These are phyloP conservation scores for Salvia sclarea DNA, from an alignment of 305 asterid genomes.

Conservation along the genomic window DNA sequence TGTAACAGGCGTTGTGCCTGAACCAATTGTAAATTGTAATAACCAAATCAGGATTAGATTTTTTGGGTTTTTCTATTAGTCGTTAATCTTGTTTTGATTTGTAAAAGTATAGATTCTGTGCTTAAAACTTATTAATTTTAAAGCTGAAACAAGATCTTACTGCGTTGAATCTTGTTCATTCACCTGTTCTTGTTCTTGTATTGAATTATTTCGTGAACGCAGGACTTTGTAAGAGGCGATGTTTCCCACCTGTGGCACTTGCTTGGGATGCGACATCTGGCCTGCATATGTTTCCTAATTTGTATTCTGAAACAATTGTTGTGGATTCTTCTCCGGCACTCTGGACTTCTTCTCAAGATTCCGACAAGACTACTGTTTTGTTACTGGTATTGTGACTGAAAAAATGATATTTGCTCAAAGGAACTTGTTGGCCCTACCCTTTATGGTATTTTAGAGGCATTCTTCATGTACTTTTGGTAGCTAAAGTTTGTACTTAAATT, in stretches of 20 bases:
- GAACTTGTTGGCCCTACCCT: constrained; percentile 22
- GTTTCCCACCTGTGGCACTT: constrained; percentile 98
- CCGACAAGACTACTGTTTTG: constrained; percentile 74
- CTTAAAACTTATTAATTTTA: neutral
- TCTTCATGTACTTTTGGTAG: constrained; percentile 7
- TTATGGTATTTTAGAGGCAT: constrained; percentile 9
- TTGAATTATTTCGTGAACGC: constrained; percentile 40
- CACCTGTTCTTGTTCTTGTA: constrained; percentile 21
- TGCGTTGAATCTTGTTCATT: constrained; percentile 5
- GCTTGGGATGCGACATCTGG: constrained; percentile 98
- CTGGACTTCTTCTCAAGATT: constrained; percentile 70
- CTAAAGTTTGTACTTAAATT: constrained; percentile 29
- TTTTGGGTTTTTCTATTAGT: constrained; percentile 6
- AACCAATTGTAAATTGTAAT: constrained; percentile 16
- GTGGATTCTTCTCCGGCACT: constrained; percentile 96
- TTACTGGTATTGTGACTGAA: constrained; percentile 61
- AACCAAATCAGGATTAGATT: neutral
- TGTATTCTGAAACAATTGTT: constrained; percentile 72
- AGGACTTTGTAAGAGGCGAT: constrained; percentile 90
- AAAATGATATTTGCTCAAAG: constrained; percentile 7
- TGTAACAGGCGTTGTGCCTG: neutral
- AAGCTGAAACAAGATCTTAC: neutral
- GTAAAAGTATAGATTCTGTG: neutral
- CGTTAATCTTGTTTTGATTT: neutral
- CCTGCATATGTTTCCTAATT: constrained; percentile 86